Base-by-base conservation (phyloP, 2,329 filamentous ascomycete genomes). In the Taxawa tesnikishii region DNA sequence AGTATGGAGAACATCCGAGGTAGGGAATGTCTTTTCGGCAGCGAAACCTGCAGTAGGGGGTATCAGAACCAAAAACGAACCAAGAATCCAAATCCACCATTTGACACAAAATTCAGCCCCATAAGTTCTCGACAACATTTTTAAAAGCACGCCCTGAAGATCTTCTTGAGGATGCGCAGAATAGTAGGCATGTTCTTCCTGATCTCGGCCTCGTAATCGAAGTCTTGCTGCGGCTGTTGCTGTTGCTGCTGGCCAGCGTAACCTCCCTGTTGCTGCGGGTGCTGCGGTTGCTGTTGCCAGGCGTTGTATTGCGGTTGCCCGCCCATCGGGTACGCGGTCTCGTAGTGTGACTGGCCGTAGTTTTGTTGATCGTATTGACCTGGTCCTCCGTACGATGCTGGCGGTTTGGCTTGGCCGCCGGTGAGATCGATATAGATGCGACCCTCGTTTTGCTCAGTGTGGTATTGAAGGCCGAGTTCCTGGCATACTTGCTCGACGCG, bases 401-500 rank as follows among this genome's bases (percentile, higher is more conserved):
- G 64, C 55, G 58, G 59, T 25, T 59, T 50, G 3, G 73, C 75
- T 29, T 73, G 64, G 9, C 77, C 81, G 34, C 85, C 84, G 43
- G 79, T 74, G 41, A 96, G 64, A 51, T 94, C 81, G 39, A 96
- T 74, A 51, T 83, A 94, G 26, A 98, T 87, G 11, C 85, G 65
- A 1, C 90, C 90, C 6, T 79, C 80, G 46, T 98, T 96, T 29
- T 81, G 78, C 62, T 96, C 90, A 2, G 84, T 92, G 35, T 70
- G 60, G 57, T 81, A 94, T 47, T 85, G 71, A 33, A 98, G 65
- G 0, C 87, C 83, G 27, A 93, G 59, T 53, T 94, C 80, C 29
- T 65, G 70, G 57, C 88, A 94, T 29, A 96, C 67, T 53, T 82
- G 70, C 61, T 96, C 87, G 26, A 96, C 84, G 39, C 82, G 71